Conservation (phyloP, 176 grass and related monocot genomes). For the Eragrostis nindensis region DNA sequence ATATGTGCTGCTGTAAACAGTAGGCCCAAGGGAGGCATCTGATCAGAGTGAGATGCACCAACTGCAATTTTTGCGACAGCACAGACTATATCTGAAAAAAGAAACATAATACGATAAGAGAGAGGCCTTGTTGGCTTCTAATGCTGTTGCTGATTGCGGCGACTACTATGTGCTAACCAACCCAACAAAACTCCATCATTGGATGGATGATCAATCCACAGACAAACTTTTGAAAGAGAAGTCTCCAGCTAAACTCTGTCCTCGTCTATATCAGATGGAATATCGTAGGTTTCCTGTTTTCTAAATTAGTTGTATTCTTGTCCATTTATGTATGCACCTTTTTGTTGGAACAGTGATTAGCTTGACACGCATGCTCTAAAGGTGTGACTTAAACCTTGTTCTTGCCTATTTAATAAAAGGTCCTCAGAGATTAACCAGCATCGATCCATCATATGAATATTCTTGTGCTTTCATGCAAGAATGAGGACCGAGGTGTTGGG, state of each 20-base stretch:
- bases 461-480: background rate
- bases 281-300: background rate
- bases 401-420: background rate
- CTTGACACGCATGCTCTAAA: background rate
- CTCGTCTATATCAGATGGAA: background rate
- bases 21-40: no score
- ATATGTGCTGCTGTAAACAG: no score
- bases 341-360: background rate
- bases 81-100: no score
- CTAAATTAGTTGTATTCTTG: background rate
- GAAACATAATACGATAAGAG: background rate
- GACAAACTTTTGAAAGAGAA: background rate
- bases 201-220: background rate
- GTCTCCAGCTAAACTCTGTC: background rate
- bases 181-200: slow-evolving; percentile 1
- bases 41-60: no score
- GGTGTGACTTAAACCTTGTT: background rate
- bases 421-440: background rate
- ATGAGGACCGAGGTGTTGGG: slow-evolving; percentile 16
- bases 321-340: background rate
- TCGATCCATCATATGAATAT: background rate
- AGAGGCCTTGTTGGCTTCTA: background rate
- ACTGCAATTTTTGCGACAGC: no score
- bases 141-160: background rate
- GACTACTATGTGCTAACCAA: slow-evolving; percentile 8